phyloP scores from a whole-genome alignment of 768 basidiomycete genomes.

The Russula abietina region DNA sequence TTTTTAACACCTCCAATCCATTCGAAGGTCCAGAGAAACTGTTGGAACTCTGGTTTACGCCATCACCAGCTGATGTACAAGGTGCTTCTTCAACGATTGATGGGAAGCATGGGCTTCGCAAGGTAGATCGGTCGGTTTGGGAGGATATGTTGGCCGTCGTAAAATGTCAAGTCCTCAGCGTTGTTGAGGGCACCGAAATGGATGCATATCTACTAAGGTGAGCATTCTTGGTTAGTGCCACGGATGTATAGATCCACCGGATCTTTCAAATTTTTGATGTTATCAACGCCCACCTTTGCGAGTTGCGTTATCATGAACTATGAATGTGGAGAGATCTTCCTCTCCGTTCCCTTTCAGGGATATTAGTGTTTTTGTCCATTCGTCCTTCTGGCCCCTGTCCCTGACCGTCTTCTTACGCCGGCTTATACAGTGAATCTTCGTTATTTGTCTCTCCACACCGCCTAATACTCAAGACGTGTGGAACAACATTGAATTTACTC shows the following conservation, averaged over 20 bases:
- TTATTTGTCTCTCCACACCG: constrained; percentile 93
- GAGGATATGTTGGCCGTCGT: constrained; percentile 97
- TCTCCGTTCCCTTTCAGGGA: constrained; percentile 13
- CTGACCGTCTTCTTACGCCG: constrained; percentile 19
- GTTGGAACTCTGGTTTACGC: constrained; percentile 96
- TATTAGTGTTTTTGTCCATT: constrained; percentile 1
- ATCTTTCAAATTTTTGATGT: neutral
- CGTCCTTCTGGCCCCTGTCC: constrained; percentile 7
- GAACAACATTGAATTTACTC: constrained; percentile 94
- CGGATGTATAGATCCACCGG: neutral
- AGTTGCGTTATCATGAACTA: neutral
- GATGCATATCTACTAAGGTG: constrained; percentile 97
- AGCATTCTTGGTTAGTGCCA: constrained; percentile 26
- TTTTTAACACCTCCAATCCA: constrained; percentile 35
- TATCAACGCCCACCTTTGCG: neutral
- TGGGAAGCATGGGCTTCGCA: constrained; percentile 65
- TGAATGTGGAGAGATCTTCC: neutral
- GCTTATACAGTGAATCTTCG: constrained; percentile 80
- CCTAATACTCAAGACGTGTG: constrained; percentile 97
- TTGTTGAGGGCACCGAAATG: constrained; percentile 79
- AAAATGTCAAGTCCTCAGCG: constrained; percentile 91
- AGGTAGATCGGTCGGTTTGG: constrained; percentile 73
- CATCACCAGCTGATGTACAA: constrained; percentile 58
- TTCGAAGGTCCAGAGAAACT: constrained; percentile 96
- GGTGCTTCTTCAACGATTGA: constrained; percentile 35